phyloP scores from a whole-genome alignment of 2,329 filamentous ascomycete genomes.

The Aspergillus aculeatinus region DNA sequence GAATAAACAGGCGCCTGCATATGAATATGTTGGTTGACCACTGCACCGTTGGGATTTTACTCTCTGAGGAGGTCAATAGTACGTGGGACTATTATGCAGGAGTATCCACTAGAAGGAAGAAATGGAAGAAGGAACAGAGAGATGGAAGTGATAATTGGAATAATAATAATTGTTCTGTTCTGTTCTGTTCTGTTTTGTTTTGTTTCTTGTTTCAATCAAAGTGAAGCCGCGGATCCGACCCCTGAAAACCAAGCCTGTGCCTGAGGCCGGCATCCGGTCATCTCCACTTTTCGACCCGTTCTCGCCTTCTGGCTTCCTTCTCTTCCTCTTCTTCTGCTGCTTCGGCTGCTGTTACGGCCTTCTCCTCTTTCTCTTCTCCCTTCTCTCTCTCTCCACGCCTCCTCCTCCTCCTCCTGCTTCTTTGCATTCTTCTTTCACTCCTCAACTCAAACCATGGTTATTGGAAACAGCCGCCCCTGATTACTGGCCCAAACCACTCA shows the following conservation, averaged over 20 bases:
- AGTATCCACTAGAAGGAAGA: neutral
- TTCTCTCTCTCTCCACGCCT: conserved; percentile 5
- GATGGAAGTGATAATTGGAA: neutral
- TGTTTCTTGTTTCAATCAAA: conserved; percentile 5
- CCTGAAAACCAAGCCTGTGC: conserved; percentile 13
- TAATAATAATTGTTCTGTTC: neutral
- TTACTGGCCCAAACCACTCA: neutral
- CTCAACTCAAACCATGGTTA: neutral
- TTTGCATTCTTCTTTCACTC: neutral
- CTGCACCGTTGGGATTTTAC: neutral
- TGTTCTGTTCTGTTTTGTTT: neutral
- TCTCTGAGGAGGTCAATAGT: conserved; percentile 5
- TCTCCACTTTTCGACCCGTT: conserved; percentile 6
- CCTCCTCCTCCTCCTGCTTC: neutral
- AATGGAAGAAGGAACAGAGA: neutral
- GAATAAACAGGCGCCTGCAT: neutral
- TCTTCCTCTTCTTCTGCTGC: conserved; percentile 3
- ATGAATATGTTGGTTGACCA: neutral
- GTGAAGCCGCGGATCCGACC: conserved; percentile 21
- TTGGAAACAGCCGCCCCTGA: neutral
- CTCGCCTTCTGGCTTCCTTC: conserved; percentile 8
- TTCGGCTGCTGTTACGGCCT: neutral
- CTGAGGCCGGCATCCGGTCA: conserved; percentile 6
- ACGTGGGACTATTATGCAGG: conserved; percentile 3
- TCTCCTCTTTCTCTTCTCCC: conserved; percentile 8